Evolutionary conservation across 1,284 basidiomycete genomes (phyloP).

Genomic region (Ustilago esculenta): DNA sequence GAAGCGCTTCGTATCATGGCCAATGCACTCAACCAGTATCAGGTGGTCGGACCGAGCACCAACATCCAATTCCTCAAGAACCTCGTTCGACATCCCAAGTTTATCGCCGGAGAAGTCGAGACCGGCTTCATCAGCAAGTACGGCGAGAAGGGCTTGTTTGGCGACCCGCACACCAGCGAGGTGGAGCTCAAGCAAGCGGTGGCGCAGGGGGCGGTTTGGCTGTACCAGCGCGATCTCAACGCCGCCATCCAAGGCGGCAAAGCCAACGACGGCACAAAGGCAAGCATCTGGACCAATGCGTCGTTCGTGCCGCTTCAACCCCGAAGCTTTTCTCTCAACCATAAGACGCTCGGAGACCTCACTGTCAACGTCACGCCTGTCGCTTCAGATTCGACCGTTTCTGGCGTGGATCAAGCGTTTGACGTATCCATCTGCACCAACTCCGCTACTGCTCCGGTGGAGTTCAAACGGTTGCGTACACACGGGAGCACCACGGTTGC

Average conservation of each 20-base stretch:
- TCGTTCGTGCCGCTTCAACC: not conserved
- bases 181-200: constrained; percentile 18
- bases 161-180: constrained; percentile 20
- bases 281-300: constrained; percentile 12
- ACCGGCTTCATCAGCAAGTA: constrained; percentile 83
- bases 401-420: not conserved
- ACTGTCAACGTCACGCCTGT: constrained; percentile 2
- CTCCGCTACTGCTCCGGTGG: too few species aligned
- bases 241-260: constrained; percentile 72
- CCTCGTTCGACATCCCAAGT: constrained; percentile 80
- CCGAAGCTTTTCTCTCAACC: constrained; percentile 2
- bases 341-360: constrained; percentile 21
- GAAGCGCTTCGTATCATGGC: constrained; percentile 83
- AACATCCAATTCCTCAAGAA: constrained; percentile 87
- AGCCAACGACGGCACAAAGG: constrained; percentile 69
- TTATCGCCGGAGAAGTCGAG: constrained; percentile 84
- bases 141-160: constrained; percentile 34
- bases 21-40: constrained; percentile 84
- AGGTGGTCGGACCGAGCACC: constrained; percentile 87
- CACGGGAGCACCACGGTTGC: constrained; percentile 2
- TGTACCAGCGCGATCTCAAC: constrained; percentile 8
- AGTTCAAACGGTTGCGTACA: constrained; percentile 72
- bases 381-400: too few species aligned
- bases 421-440: constrained; percentile 2
- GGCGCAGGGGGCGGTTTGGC: constrained; percentile 16